Conservation (phyloP, 1,284 basidiomycete species). For the Moesziomyces sp. region DNA sequence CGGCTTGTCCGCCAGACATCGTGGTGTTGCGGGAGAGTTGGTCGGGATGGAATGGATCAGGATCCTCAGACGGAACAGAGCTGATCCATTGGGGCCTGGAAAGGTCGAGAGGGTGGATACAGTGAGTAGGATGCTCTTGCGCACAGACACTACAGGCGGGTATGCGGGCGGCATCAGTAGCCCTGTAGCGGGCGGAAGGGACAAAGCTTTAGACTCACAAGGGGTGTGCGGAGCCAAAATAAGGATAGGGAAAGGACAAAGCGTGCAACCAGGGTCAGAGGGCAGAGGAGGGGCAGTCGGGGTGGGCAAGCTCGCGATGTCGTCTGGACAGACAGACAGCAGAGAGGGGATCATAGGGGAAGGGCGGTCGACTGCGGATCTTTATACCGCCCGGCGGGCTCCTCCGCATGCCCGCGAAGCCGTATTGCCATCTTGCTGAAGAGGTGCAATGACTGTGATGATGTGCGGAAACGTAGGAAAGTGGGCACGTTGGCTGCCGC, state of each 20-base stretch:
- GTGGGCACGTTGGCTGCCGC: background rate
- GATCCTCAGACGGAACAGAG: background rate
- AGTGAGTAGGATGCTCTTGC: no score
- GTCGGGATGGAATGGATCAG: background rate
- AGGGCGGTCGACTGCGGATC: background rate
- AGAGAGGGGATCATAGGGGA: background rate
- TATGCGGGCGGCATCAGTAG: no score
- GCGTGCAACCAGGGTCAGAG: background rate
- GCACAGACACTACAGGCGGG: no score
- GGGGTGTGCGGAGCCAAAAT: background rate
- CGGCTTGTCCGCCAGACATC: background rate
- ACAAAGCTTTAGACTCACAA: background rate
- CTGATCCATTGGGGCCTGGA: background rate
- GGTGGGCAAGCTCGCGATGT: background rate
- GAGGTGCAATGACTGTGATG: background rate
- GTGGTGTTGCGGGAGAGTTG: no score
- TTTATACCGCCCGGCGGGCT: background rate
- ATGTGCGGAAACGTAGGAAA: background rate
- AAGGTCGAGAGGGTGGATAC: background rate
- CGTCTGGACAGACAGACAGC: background rate
- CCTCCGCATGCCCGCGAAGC: no score
- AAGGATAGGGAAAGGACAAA: background rate
- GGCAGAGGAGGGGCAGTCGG: background rate
- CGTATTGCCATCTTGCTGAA: background rate
- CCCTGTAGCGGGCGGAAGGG: no score